Base-by-base conservation (phyloP, 345 rosid genomes). In the Trapa incisa region DNA sequence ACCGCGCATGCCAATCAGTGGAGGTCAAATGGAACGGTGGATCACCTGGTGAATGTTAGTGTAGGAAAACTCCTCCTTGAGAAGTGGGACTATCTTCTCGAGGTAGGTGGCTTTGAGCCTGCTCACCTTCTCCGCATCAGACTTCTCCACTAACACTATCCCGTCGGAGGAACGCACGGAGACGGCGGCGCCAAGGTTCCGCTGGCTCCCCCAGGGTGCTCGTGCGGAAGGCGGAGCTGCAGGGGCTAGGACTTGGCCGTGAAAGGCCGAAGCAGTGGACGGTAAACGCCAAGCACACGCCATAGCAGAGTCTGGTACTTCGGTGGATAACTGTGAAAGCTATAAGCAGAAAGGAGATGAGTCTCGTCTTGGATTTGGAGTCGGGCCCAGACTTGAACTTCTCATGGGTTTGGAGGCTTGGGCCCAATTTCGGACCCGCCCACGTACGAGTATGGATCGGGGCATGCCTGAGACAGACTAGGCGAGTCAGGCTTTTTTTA, bases 11-110 rank as follows among this genome's bases (percentile, higher is more conserved):
- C 32, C 22, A 17, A 53, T 53, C 7, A 53, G 60, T 3, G 16
- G 8, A n/a, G 32, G 7, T 16, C 47, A 2, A 41, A 41, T 41
- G 43, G 45, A 11, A 29, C 35, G 47, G 36, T 41, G 33, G 37
- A 15, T 57, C 71, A 87, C 97, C 89, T 91, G 95, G 70, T 79
- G 95, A 74, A 86, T 81, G 68, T 89, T 94, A 13, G 86, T 37
- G 83, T 91, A 94, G 16, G 79, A 77, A 75, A 94, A 94, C 83
- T 91, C 99, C 16, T 91, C 93, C 61, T 78, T 80, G 61, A 91
- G 95, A 65, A 86, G 70, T 67, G 99, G 97, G 52, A 91, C 79
- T 48, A 94, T 87, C 68, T 87, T 91, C 71, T 91, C 96, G 2
- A 87, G 84, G 76, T 87, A 91, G 50, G 76, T 82, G 22, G 86